Percentiles rank a stretch among this genome's conserved stretches.
These are phyloP conservation scores for Acacia melanoxylon DNA, from an alignment of 306 rosid species.

Conservation along the genomic window DNA sequence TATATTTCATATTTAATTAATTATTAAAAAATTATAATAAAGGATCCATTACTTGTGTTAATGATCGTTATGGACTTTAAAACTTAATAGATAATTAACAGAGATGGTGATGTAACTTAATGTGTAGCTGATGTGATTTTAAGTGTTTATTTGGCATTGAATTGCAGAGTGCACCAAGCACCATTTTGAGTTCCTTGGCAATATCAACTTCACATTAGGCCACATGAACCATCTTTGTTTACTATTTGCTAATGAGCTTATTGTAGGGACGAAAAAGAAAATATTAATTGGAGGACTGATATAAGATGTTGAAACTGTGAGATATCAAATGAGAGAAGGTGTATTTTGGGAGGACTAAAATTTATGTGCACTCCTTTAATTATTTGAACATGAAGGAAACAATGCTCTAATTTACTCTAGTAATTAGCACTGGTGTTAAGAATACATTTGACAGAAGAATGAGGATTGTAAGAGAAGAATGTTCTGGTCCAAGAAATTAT, in stretches of 20 bases:
- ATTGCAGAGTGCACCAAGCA: background rate
- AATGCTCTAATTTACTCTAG: too few species aligned
- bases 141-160: background rate
- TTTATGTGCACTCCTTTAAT: background rate
- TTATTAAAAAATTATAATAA: too few species aligned
- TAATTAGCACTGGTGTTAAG: too few species aligned
- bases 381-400: background rate
- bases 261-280: background rate
- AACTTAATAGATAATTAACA: background rate
- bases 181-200: background rate
- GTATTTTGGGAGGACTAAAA: background rate
- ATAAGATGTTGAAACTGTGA: background rate
- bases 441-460: too few species aligned
- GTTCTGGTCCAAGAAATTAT: too few species aligned
- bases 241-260: background rate
- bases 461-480: too few species aligned
- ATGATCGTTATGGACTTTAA: too few species aligned
- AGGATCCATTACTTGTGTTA: too few species aligned
- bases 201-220: background rate
- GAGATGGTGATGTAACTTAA: background rate
- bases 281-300: background rate
- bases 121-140: background rate
- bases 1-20: too few species aligned
- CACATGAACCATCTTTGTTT: background rate
- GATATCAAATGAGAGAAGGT: background rate